These are phyloP conservation scores for Mycocentrospora acerina DNA, from an alignment of 2,329 filamentous ascomycete species.

Conservation along the genomic window DNA sequence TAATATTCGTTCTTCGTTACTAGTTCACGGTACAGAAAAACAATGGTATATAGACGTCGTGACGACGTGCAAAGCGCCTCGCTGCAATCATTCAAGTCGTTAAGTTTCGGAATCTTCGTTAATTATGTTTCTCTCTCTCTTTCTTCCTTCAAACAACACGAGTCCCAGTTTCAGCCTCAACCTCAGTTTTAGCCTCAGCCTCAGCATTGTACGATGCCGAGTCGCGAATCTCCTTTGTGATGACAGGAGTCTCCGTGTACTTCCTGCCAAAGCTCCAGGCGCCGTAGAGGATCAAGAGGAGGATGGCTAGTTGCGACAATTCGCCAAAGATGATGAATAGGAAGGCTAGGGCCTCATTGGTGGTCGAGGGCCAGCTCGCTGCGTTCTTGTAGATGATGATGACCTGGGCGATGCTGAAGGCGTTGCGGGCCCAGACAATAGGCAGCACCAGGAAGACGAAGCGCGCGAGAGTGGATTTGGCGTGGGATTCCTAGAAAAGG, in stretches of 20 bases:
- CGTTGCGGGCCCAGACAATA: constrained; percentile 16
- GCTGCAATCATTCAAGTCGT: too few species aligned
- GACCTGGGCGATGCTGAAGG: constrained; percentile 17
- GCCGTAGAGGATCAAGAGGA: constrained; percentile 11
- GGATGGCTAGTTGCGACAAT: constrained; percentile 13
- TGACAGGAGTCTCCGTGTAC: neutral
- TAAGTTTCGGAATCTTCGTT: too few species aligned
- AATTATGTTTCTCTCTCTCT: too few species aligned
- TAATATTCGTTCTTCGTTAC: too few species aligned
- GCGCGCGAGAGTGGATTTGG: constrained; percentile 10
- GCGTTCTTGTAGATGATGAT: constrained; percentile 15
- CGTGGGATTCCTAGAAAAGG: constrained; percentile 1
- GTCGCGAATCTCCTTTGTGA: constrained; percentile 6
- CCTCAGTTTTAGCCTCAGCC: too few species aligned
- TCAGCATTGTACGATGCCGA: constrained; percentile 3
- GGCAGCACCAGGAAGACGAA: constrained; percentile 16
- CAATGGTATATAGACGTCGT: too few species aligned
- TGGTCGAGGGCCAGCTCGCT: constrained; percentile 16
- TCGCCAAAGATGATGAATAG: constrained; percentile 24
- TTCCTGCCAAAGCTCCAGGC: constrained; percentile 18
- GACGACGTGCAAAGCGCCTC: too few species aligned
- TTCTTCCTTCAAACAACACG: too few species aligned
- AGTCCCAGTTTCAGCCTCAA: too few species aligned
- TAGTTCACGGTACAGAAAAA: too few species aligned
- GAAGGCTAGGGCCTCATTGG: constrained; percentile 19